Evolutionary conservation across 345 rosid species (phyloP).

Genomic region (Physaria fendleri): DNA sequence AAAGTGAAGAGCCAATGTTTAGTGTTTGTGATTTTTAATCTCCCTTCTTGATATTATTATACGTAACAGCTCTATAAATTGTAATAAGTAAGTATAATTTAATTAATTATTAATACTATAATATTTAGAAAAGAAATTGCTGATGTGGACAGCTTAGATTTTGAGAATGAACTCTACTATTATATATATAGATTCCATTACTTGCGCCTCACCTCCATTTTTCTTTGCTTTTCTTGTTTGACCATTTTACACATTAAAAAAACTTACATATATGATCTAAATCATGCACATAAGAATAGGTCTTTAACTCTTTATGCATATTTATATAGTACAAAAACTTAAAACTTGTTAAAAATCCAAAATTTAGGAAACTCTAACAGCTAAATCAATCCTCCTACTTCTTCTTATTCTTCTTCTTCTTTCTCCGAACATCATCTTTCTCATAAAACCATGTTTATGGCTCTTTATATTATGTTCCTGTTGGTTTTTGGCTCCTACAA

Average conservation of each 20-base stretch:
- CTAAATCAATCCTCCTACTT: not conserved
- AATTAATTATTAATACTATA: no score
- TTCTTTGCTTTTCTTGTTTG: slow-evolving; percentile 29
- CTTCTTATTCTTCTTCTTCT: not conserved
- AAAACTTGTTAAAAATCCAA: slow-evolving; percentile 7
- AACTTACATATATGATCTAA: not conserved
- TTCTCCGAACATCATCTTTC: not conserved
- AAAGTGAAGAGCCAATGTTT: no score
- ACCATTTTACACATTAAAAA: slow-evolving; percentile 13
- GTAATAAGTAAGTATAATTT: no score
- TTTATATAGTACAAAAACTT: not conserved
- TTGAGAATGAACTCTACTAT: no score
- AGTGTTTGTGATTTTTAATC: no score
- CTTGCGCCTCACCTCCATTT: slow-evolving; percentile 23
- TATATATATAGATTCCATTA: no score
- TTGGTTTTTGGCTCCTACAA: slow-evolving; percentile 35
- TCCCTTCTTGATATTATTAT: no score
- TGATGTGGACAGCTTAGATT: no score
- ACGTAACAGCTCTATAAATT: no score
- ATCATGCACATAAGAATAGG: not conserved
- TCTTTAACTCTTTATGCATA: not conserved
- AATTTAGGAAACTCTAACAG: slow-evolving; percentile 2
- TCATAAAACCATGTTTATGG: slow-evolving; percentile 7
- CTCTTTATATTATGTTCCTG: slow-evolving; percentile 19
- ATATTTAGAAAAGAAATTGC: no score